phyloP scores from a whole-genome alignment of 2,329 filamentous ascomycete genomes.

The Passalora sequoiae region DNA sequence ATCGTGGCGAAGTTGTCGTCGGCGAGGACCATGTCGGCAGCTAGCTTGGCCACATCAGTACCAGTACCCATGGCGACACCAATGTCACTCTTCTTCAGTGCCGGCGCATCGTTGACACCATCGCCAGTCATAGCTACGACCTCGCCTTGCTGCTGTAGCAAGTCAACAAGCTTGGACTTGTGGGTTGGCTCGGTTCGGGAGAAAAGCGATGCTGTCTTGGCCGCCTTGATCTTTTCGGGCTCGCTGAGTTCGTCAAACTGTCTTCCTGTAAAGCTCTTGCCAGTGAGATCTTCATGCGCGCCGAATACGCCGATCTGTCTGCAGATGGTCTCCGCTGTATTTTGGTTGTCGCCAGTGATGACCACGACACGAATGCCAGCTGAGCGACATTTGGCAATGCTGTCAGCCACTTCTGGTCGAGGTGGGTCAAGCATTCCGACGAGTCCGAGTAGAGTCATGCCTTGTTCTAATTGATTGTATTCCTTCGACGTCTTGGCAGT shows the following conservation, averaged over 20 bases:
- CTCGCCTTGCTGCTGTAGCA: conserved; percentile 85
- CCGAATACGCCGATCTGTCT: conserved; percentile 94
- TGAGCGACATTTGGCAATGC: conserved; percentile 82
- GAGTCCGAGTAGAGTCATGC: conserved; percentile 88
- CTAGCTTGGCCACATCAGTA: conserved; percentile 93
- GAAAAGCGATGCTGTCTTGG: conserved; percentile 82
- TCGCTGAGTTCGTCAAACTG: conserved; percentile 85
- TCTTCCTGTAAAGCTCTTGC: conserved; percentile 92
- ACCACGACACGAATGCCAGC: conserved; percentile 96
- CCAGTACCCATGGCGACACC: conserved; percentile 98
- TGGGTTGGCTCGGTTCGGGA: conserved; percentile 92
- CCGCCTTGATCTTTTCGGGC: conserved; percentile 74
- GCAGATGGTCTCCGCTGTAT: conserved; percentile 96
- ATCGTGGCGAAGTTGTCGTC: conserved; percentile 99
- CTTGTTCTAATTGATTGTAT: conserved; percentile 83
- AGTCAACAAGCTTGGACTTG: conserved; percentile 96
- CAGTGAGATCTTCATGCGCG: conserved; percentile 70
- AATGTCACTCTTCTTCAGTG: conserved; percentile 97
- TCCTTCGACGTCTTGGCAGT: conserved; percentile 73
- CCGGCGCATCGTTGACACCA: conserved; percentile 95
- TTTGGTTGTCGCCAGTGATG: conserved; percentile 96
- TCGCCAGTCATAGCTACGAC: conserved; percentile 99
- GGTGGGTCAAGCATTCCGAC: conserved; percentile 97
- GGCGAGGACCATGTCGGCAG: conserved; percentile 95
- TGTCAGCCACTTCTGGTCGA: conserved; percentile 79